Base-by-base conservation (phyloP, 208 protist genomes). In the Leishmania guyanensis region DNA sequence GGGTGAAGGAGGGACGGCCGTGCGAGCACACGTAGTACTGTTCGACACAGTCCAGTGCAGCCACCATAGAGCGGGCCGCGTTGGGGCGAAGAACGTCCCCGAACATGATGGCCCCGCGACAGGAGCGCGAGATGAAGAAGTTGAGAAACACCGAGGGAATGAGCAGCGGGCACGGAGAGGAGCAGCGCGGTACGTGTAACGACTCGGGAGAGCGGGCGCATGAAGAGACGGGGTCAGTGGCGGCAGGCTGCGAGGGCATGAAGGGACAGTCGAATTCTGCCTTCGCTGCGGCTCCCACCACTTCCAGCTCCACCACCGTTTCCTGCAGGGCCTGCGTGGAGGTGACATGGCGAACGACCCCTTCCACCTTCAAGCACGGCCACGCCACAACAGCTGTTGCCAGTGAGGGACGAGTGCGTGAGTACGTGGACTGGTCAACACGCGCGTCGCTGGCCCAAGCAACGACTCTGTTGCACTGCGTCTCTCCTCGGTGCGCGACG, bases 71-170 rank as follows among this genome's bases (percentile, higher is more conserved):
- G 4, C 79, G 84, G 36, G 82, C 82, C 8, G 84, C 73, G 5
- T 46, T 33, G n/a, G 82, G 43, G 29, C 69, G 81, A 14, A 97
- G 75, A 9, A 60, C 29, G 62, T 97, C 90, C 12, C 92, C 92
- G 75, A 97, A 94, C 91, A 95, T 94, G 78, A 97, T 70, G 16
- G 93, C 93, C 0, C 93, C 93, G 5, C 93, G 91, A 73, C 93
- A 97, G 10, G 91, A 94, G 75, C 93, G 90, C 0, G 91, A 92
- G 54, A 97, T 80, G 43, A 97, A 84, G 76, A 95, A 95, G 39
- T 88, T 58, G 5, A 95, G 83, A 50, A 95, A 84, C 16, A 86
- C 80, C 8, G 93, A 93, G 8, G 91, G 90, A 20, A 94, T 64
- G 26, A 92, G 71, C 43, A 69, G 62, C 22, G 69, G 71, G 29